Percentiles rank a stretch among this genome's conserved stretches.
Conservation (phyloP, 1,284 basidiomycete genomes). For the Heterobasidion occidentale region DNA sequence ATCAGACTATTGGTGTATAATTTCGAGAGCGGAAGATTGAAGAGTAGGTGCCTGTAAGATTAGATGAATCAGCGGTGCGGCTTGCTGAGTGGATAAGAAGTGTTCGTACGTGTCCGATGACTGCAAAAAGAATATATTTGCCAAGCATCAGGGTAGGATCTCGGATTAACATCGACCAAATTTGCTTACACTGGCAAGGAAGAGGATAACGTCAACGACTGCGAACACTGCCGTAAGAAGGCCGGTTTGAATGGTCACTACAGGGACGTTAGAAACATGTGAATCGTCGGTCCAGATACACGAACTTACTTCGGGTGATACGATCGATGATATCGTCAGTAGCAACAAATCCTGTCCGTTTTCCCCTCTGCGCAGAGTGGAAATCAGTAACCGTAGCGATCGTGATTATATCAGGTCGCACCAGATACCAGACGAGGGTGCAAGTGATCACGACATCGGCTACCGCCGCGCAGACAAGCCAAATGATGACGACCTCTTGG, state of each 20-base stretch:
- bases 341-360: conserved; percentile 28
- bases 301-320: conserved; percentile 33
- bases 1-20: conserved; percentile 36
- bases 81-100: neutral
- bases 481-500: conserved; percentile 27
- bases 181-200: conserved; percentile 22
- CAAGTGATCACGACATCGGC: conserved; percentile 23
- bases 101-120: neutral
- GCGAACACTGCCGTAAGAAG: conserved; percentile 25
- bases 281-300: neutral
- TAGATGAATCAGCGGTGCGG: no score
- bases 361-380: conserved; percentile 22
- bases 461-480: conserved; percentile 25
- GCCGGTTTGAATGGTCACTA: conserved; percentile 33
- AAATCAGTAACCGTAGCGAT: neutral
- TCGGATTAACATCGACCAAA: neutral
- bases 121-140: neutral
- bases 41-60: conserved; percentile 22
- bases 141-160: neutral
- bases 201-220: conserved; percentile 25
- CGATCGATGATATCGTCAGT: conserved; percentile 29
- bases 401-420: conserved; percentile 4
- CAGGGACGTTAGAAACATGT: neutral
- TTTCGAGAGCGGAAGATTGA: conserved; percentile 34
- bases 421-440: conserved; percentile 25